Conservation (phyloP, 768 basidiomycete genomes). For the Baorangia bicolor region DNA sequence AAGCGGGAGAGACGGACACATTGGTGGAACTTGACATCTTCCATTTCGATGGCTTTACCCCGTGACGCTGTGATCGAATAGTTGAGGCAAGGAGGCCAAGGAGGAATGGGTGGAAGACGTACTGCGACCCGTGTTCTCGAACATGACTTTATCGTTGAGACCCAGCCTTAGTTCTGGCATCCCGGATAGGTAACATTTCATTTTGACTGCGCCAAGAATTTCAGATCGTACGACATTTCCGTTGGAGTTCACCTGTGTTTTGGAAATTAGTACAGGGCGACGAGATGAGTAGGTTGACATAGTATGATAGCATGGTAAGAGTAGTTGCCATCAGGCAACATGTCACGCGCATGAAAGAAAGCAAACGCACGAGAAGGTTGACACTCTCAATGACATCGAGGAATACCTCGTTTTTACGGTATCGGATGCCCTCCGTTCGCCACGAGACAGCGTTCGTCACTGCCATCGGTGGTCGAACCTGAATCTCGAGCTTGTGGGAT, state of each 20-base stretch:
- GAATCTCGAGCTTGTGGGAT: conserved; percentile 93
- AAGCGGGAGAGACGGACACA: conserved; percentile 96
- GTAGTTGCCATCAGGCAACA: not conserved
- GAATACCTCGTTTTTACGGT: conserved; percentile 99
- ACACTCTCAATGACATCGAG: conserved; percentile 98
- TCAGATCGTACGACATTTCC: conserved; percentile 97
- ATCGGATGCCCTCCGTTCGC: conserved; percentile 95
- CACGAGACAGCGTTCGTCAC: conserved; percentile 99
- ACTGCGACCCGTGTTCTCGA: conserved; percentile 96
- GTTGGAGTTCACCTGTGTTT: conserved; percentile 83
- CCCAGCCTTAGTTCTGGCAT: conserved; percentile 98
- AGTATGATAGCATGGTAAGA: not conserved
- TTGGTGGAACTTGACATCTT: conserved; percentile 99
- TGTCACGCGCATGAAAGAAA: not conserved
- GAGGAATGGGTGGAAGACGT: conserved; percentile 31
- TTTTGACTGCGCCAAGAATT: conserved; percentile 97
- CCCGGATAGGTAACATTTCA: conserved; percentile 99
- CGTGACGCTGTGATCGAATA: conserved; percentile 40
- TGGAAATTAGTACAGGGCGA: not conserved
- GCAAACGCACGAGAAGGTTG: conserved; percentile 76
- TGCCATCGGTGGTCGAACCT: conserved; percentile 90
- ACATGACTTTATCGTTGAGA: conserved; percentile 99
- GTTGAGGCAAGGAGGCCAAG: not conserved
- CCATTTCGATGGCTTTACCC: conserved; percentile 99
- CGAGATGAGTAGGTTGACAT: not conserved